A percentile compares a stretch with the other conserved stretches of the same genome.
These are phyloP conservation scores for Neofusicoccum umdonicola DNA, from an alignment of 2,329 filamentous ascomycete genomes.

Conservation along the genomic window DNA sequence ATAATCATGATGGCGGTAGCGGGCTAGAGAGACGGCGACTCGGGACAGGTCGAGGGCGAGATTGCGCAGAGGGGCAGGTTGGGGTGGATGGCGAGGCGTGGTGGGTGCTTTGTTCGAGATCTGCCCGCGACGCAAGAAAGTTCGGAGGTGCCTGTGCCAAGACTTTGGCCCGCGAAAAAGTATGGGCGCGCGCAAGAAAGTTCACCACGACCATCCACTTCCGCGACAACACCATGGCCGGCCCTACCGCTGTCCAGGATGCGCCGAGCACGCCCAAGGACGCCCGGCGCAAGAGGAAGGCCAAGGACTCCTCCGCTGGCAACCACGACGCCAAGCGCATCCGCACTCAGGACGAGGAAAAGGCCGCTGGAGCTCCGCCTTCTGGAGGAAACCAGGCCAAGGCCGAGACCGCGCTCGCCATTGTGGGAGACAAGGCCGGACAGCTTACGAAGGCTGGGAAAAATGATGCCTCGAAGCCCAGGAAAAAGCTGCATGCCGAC, in stretches of 20 bases:
- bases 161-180: not conserved
- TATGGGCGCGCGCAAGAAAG: not conserved
- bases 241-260: slow-evolving; percentile 1
- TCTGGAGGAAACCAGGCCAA: not conserved
- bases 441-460: not conserved
- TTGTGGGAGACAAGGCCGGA: not conserved
- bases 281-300: slow-evolving; percentile 13
- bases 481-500: slow-evolving; percentile 11
- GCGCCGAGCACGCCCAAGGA: not conserved
- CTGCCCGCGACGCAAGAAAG: slow-evolving; percentile 8
- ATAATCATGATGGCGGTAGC: slow-evolving; percentile 80
- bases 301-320: slow-evolving; percentile 6
- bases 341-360: slow-evolving; percentile 12
- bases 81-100: slow-evolving; percentile 24
- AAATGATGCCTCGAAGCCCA: not conserved
- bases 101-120: slow-evolving; percentile 1
- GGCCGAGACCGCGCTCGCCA: not conserved
- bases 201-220: not conserved
- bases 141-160: slow-evolving; percentile 15
- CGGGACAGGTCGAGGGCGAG: slow-evolving; percentile 13
- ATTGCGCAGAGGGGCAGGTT: slow-evolving; percentile 1
- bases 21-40: slow-evolving; percentile 19
- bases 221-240: slow-evolving; percentile 16
- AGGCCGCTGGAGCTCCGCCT: not conserved
- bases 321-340: slow-evolving; percentile 17